Conservation (phyloP, 345 rosid species). For the Reutealis trisperma region DNA sequence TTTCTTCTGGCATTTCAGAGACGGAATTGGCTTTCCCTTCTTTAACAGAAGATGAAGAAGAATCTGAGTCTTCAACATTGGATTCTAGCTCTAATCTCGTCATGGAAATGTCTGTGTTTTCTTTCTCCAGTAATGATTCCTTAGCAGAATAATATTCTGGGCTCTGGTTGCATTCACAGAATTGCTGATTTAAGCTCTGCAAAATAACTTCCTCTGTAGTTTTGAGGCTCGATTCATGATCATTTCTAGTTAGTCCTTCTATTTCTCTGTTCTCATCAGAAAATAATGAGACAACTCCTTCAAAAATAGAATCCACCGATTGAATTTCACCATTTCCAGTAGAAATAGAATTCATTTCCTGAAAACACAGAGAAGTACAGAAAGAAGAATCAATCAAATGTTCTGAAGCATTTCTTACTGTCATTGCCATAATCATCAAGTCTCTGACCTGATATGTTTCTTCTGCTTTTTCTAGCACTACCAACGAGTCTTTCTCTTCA, state of each 20-base stretch:
- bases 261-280: conserved; percentile 35
- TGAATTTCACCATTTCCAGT: conserved; percentile 37
- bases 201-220: conserved; percentile 27
- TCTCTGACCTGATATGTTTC: conserved; percentile 31
- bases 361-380: conserved; percentile 2
- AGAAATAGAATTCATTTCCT: conserved; percentile 28
- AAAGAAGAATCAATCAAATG: not conserved
- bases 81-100: conserved; percentile 18
- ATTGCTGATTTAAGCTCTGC: conserved; percentile 26
- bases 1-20: conserved; percentile 13
- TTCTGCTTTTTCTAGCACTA: conserved; percentile 17
- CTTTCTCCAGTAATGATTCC: conserved; percentile 23
- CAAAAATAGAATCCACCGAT: conserved; percentile 41
- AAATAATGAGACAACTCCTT: conserved; percentile 38
- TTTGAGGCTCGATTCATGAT: conserved; percentile 12
- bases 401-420: not conserved
- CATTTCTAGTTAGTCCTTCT: conserved; percentile 6
- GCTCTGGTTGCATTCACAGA: conserved; percentile 23
- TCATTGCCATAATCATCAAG: not conserved
- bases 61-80: conserved; percentile 16
- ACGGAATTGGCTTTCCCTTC: conserved; percentile 11
- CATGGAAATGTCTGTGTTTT: conserved; percentile 10
- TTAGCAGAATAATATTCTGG: conserved; percentile 19
- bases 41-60: conserved; percentile 25
- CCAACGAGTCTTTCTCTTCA: conserved; percentile 18